A percentile compares a stretch with the other conserved stretches of the same genome.
These are phyloP conservation scores for Quercus bicolor DNA, from an alignment of 306 rosid species.

Conservation along the genomic window DNA sequence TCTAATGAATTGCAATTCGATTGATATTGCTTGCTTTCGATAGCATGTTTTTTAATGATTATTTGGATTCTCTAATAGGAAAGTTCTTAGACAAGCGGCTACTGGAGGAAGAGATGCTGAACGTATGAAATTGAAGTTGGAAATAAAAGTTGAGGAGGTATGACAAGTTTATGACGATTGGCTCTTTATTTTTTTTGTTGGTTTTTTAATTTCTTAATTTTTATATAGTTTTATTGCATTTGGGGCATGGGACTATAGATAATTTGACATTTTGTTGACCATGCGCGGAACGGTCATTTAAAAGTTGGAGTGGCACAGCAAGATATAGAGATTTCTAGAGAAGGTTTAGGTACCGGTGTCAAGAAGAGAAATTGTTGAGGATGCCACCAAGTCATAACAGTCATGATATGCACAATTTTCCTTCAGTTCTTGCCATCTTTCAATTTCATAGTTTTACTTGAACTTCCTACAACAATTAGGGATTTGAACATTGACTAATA, in stretches of 20 bases:
- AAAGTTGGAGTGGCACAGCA: background rate
- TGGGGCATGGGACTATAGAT: background rate
- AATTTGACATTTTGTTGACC: background rate
- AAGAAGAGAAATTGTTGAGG: background rate
- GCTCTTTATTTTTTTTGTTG: background rate
- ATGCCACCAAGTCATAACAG: too few relatives aligned
- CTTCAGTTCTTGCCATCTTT: background rate
- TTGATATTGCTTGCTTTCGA: background rate
- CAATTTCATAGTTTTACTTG: background rate
- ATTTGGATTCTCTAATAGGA: slow-evolving; percentile 41
- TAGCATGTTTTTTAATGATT: background rate
- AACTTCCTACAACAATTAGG: background rate
- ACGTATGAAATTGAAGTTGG: slow-evolving; percentile 81
- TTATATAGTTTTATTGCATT: background rate
- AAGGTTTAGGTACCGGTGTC: background rate
- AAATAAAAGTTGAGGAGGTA: slow-evolving; percentile 87
- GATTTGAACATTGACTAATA: background rate
- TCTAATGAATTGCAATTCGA: background rate
- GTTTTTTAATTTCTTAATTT: too few relatives aligned
- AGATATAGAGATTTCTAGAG: background rate
- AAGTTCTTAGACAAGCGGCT: slow-evolving; percentile 78
- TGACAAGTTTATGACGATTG: background rate
- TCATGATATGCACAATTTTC: too few relatives aligned
- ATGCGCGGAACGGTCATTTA: background rate
- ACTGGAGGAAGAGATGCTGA: slow-evolving; percentile 89